phyloP scores from a whole-genome alignment of 768 basidiomycete species.

The Mycena leptocephala region DNA sequence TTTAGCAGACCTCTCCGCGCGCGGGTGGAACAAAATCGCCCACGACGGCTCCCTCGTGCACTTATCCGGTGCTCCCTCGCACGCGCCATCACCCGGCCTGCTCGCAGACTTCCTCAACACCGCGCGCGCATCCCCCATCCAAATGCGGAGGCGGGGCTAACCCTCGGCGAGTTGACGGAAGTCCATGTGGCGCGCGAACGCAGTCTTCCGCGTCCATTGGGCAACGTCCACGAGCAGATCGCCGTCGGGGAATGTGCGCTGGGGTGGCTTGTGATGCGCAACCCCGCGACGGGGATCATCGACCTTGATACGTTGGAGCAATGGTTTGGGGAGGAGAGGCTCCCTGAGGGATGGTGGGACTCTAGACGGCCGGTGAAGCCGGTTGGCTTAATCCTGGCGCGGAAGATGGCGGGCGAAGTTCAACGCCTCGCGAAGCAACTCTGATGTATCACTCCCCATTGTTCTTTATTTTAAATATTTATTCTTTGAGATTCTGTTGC shows the following conservation, averaged over 20 bases:
- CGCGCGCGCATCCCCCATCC: slow-evolving; percentile 38
- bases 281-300: slow-evolving; percentile 38
- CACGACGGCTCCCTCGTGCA: slow-evolving; percentile 81
- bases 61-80: slow-evolving; percentile 49
- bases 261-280: slow-evolving; percentile 63
- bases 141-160: slow-evolving; percentile 54
- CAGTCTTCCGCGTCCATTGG: slow-evolving; percentile 49
- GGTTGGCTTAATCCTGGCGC: slow-evolving; percentile 49
- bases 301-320: slow-evolving; percentile 50
- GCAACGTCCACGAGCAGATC: slow-evolving; percentile 65
- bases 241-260: slow-evolving; percentile 74
- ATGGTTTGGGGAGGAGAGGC: slow-evolving; percentile 74
- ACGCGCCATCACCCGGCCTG: slow-evolving; percentile 61
- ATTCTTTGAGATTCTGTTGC: neutral
- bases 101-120: slow-evolving; percentile 48
- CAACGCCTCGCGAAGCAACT: neutral
- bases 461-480: neutral
- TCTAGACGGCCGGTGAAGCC: slow-evolving; percentile 46
- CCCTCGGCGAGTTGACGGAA: slow-evolving; percentile 64
- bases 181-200: slow-evolving; percentile 65
- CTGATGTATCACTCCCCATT: too few relatives aligned
- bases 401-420: slow-evolving; percentile 31
- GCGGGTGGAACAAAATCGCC: slow-evolving; percentile 69
- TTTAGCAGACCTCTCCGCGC: slow-evolving; percentile 68
- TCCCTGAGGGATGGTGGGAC: slow-evolving; percentile 73